Evolutionary conservation across 768 basidiomycete genomes (phyloP), one percentile per base, ranked within the genome.

Genomic region (Steccherinum ochraceum): DNA sequence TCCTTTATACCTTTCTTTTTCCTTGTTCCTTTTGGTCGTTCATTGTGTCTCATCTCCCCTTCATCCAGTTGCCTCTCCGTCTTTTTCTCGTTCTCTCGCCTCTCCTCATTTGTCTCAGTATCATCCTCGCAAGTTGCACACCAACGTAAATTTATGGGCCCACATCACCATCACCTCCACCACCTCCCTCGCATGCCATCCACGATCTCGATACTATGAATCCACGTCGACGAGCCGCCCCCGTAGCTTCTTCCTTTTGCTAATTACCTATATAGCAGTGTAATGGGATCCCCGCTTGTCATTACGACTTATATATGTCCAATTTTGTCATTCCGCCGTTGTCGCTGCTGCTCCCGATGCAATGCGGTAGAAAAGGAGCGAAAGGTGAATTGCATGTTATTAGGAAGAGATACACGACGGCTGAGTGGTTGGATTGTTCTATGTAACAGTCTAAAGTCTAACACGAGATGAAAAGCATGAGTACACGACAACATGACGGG

Each of bases 11-110:
- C 27, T 12, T 26, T 12, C 7, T 52, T 49, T 55, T 51, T 49
- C 45, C 45, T 61, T 61, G 55, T 57, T 52, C 50, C 55, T 50
- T 50, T 51, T 11, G 24, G 24, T 43, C 48, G 23, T 45, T 46
- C 24, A 20, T 18, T 47, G 27, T 40, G 52, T 48, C 42, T 48
- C 23, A 39, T 56, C 49, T 24, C 51, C 40, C 46, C 51, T 35
- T 56, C 47, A 48, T 35, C 52, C 24, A 55, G 52, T 48, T 42
- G 56, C 26, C 52, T 40, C 41, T 48, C 16, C 24, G 48, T 35
- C 54, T 42, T 54, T 55, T 56, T 16, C 52, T 53, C 52, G 10
- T 52, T 48, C 40, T 48, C 40, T 12, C n/a, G n/a, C n/a, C 27
- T 20, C 35, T 49, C 39, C 39, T 48, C 52, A 35, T 35, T 16